Base-by-base conservation (phyloP, 495 filamentous ascomycete genomes). In the Aspergillus egyptiacus region DNA sequence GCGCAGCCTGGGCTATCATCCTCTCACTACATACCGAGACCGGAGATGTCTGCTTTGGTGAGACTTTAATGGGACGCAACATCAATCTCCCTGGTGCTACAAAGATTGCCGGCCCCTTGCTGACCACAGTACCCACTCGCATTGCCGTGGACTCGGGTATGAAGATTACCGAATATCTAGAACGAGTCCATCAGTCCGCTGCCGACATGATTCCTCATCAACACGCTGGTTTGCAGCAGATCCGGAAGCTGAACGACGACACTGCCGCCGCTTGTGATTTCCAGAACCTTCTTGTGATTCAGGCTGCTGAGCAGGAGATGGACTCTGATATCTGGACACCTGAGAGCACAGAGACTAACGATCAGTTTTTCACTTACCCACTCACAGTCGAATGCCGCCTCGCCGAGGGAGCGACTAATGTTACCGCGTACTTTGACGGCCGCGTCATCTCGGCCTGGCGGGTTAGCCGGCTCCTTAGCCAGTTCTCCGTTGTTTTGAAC, bases 281-380 rank as follows among this genome's bases (percentile, higher is more conserved):
- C 61, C 73, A 79, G 37, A 85, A 76, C 55, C 55, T 84, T 6
- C 65, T 85, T 4, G 75, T 77, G 0, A 75, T 86, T 46, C 63
- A 83, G 40, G 59, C 71, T 0, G 65, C 54, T 0, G 66, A 63
- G 6, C 53, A 53, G 3, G 41, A 53, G 1, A 45, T 64, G 4
- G 39, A 67, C 41, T 56, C 51, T 7, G 60, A 67, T 0, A 55
- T 76, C 2, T 72, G 67, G 51, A 55, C 67, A 50, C 28, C 73
- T 60, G 44, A 79, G 62, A 70, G 77, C 2, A 70, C 72, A 5
- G 70, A 69, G 8, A 62, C 60, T 3, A 65, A 62, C 27, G 61
- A 65, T 5, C 71, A 67, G 36, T 78, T 78, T 56, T 68, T 70
- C 43, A 74, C 69, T 9, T 73, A 76, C 46, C 67, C 72, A 0